Base-by-base conservation (phyloP, 345 rosid species). In the Laguncularia racemosa region DNA sequence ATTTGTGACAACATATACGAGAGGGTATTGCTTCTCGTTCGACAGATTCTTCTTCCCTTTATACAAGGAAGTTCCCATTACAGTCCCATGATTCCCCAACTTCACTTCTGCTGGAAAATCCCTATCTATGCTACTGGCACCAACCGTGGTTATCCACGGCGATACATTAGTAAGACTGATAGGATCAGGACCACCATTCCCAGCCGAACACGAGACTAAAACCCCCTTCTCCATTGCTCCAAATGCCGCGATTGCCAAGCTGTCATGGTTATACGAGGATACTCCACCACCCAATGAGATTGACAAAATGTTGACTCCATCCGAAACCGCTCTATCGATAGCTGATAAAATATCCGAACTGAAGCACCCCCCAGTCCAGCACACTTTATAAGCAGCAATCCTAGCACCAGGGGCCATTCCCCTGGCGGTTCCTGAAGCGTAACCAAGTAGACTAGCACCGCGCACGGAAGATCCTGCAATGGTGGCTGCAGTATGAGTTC, bases 141-240 rank as follows among this genome's bases (percentile, higher is more conserved):
- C 97, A 43, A 86, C 89, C 0, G 95, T 86, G 43, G 86, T 77
- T 52, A 86, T 69, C 97, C 97, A 89, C 4, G 97, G 97, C 6
- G 97, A 81, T 23, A 81, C 84, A 59, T 86, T 84, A 1, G 88
- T 76, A 18, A 89, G 76, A 58, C 92, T 80, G 12, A 73, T 61
- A 0, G 86, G 80, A 18, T 77, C 81, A 20, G 89, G 95, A 26
- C 95, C 95, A 26, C 79, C 76, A 61, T 86, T 89, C 45, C 97
- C 95, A 0, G 89, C 95, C 0, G 95, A 84, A 53, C 84, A 79
- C 0, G 92, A 81, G 21, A 86, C 86, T 18, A 84, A 74, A 63
- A 86, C 78, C 46, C 97, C 97, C 83, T 76, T 84, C 74, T 84
- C 91, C 89, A 83, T 89, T 7, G 97, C 97, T 43, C 91, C 91